Conservation (phyloP, 2,329 filamentous ascomycete species). For the Sclerotiophoma versabilis region DNA sequence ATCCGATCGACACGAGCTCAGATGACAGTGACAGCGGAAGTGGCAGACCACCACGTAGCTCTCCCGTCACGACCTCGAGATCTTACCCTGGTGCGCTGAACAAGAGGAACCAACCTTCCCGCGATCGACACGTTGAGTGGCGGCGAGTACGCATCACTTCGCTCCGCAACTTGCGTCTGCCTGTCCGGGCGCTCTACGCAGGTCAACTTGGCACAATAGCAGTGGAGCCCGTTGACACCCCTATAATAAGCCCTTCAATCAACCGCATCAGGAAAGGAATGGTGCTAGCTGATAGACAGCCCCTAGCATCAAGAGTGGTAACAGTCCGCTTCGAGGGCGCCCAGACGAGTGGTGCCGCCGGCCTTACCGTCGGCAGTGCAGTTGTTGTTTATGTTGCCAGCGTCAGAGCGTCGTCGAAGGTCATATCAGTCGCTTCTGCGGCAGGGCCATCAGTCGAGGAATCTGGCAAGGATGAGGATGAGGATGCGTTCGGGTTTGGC, state of each 20-base stretch:
- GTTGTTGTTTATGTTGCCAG: constrained; percentile 89
- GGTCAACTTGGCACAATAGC: constrained; percentile 93
- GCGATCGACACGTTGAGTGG: constrained; percentile 65
- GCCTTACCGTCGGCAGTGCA: constrained; percentile 70
- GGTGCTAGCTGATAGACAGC: constrained; percentile 70
- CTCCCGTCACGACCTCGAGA: constrained; percentile 51
- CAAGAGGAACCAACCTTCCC: constrained; percentile 23
- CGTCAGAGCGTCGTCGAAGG: constrained; percentile 79
- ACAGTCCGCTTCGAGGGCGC: constrained; percentile 70
- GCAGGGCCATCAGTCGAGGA: not conserved
- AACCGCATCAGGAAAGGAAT: constrained; percentile 75
- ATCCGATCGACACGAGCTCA: constrained; percentile 39
- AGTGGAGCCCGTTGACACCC: constrained; percentile 59
- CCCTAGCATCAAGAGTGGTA: constrained; percentile 58
- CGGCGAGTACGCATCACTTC: constrained; percentile 81
- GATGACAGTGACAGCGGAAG: constrained; percentile 50
- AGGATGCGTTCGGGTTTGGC: constrained; percentile 64
- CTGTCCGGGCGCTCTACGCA: constrained; percentile 75
- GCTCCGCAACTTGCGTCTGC: constrained; percentile 84
- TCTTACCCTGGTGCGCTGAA: constrained; percentile 58
- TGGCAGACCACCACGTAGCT: constrained; percentile 26
- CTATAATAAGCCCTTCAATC: constrained; percentile 39
- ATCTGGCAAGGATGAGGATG: constrained; percentile 30
- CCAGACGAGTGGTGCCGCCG: constrained; percentile 63
- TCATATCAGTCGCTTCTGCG: constrained; percentile 60